Evolutionary conservation across 345 rosid genomes (phyloP), one percentile per base, ranked within the genome.

Genomic region (Tarenaya hassleriana): DNA sequence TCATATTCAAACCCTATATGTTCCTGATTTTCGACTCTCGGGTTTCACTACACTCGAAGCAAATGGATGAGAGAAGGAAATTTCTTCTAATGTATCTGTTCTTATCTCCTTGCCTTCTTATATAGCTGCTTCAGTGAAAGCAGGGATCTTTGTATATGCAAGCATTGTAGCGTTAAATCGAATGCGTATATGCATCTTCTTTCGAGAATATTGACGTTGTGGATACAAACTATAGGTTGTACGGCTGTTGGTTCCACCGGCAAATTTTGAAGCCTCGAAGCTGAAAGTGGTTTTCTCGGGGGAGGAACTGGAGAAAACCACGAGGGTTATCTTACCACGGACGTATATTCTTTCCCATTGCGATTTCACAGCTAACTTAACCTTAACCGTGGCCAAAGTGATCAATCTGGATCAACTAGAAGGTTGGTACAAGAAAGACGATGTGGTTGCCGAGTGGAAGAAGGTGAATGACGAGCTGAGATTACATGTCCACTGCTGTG

Each of bases 391-490:
- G 64, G 81, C 94, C 62, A 82, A 70, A 44, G 82, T 84, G 27
- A 86, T 86, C 65, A 75, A 77, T 64, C 67, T 82, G 16, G 83
- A 90, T 59, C 97, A 84, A 88, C 68, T 84, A 16, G 78, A 72
- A 74, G 97, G 97, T 31, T 90, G 95, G 91, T 86, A 86, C 67
- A 55, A 63, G 59, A 84, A 78, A 63, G 97, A 90, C 55, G 97
- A 90, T 58, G 91, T 90, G 59, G 86, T 86, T 67, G 91, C 91
- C 7, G 95, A 86, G 76, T 90, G 97, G 95, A 86, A 86, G 76
- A 75, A 72, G 53, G 75, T 78, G 41, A 80, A 78, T 13, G 81
- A 72, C 34, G 68, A 79, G 47, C 40, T 82, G 66, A 59, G 78
- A 16, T 78, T 90, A 43, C 84, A 82, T 49, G 65, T 82, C 47